phyloP scores from a whole-genome alignment of 768 basidiomycete genomes.

The Mycena crocata region DNA sequence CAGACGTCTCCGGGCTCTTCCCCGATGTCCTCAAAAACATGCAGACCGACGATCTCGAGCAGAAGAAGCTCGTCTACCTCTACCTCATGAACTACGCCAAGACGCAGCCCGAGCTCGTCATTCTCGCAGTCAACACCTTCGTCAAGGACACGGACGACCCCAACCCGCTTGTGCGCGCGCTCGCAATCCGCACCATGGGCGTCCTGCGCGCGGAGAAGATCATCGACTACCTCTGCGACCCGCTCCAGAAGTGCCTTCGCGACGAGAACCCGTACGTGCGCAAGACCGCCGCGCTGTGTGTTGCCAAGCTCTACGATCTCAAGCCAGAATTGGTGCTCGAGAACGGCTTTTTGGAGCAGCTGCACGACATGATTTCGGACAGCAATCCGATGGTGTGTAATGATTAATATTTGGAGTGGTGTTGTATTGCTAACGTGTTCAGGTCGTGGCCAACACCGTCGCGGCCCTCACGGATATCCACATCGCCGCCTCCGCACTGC shows the following conservation, averaged over 20 bases:
- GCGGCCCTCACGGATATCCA: constrained; percentile 95
- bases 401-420: background rate
- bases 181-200: constrained; percentile 98
- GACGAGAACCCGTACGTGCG: constrained; percentile 99
- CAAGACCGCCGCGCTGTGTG: constrained; percentile 97
- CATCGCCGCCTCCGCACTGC: constrained; percentile 68
- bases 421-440: background rate
- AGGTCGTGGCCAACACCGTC: constrained; percentile 98
- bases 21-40: constrained; percentile 99
- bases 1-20: constrained; percentile 93
- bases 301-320: constrained; percentile 97
- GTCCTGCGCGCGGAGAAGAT: constrained; percentile 98
- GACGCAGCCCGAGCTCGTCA: constrained; percentile 90
- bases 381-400: constrained; percentile 93
- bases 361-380: constrained; percentile 94
- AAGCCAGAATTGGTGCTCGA: constrained; percentile 96
- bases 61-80: constrained; percentile 99
- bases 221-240: constrained; percentile 98
- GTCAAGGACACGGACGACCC: constrained; percentile 97
- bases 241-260: constrained; percentile 88
- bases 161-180: constrained; percentile 95
- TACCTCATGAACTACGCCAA: constrained; percentile 99
- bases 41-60: constrained; percentile 99
- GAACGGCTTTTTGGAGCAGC: constrained; percentile 89
- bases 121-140: constrained; percentile 98